Evolutionary conservation across 2,329 filamentous ascomycete genomes (phyloP).

Genomic region (Calonectria honghensis): DNA sequence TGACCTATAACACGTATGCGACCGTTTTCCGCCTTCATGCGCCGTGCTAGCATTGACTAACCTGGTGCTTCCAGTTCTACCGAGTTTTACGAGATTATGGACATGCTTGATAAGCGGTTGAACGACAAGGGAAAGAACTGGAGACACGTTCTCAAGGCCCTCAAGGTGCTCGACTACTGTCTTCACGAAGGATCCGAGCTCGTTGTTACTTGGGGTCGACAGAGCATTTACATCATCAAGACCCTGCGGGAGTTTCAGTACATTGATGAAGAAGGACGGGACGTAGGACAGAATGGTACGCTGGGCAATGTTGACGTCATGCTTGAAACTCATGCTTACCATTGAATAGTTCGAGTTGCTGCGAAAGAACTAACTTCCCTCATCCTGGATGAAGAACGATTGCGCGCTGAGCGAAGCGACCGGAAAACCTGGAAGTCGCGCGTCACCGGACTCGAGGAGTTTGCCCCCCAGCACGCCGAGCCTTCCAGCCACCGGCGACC

Average conservation of each 20-base stretch:
- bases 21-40: conserved; percentile 19
- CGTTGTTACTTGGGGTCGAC: conserved; percentile 97
- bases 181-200: conserved; percentile 97
- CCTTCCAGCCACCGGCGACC: conserved; percentile 63
- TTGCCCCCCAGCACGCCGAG: conserved; percentile 68
- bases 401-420: conserved; percentile 92
- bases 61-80: conserved; percentile 78
- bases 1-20: conserved; percentile 96
- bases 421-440: conserved; percentile 97
- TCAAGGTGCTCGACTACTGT: conserved; percentile 98
- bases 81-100: conserved; percentile 99
- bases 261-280: conserved; percentile 94
- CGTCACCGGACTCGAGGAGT: conserved; percentile 94
- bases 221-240: conserved; percentile 99
- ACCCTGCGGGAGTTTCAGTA: conserved; percentile 98
- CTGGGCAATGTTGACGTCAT: background rate
- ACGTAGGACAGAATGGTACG: conserved; percentile 97
- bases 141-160: conserved; percentile 96
- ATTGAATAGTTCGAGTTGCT: conserved; percentile 85
- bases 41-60: conserved; percentile 43
- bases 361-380: conserved; percentile 96
- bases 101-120: conserved; percentile 98
- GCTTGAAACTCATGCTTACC: conserved; percentile 44
- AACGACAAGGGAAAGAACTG: conserved; percentile 99
- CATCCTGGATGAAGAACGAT: conserved; percentile 93